Evolutionary conservation across 106 monocot genomes (phyloP), one percentile per base, ranked within the genome.

Genomic region (Allium cepa): DNA sequence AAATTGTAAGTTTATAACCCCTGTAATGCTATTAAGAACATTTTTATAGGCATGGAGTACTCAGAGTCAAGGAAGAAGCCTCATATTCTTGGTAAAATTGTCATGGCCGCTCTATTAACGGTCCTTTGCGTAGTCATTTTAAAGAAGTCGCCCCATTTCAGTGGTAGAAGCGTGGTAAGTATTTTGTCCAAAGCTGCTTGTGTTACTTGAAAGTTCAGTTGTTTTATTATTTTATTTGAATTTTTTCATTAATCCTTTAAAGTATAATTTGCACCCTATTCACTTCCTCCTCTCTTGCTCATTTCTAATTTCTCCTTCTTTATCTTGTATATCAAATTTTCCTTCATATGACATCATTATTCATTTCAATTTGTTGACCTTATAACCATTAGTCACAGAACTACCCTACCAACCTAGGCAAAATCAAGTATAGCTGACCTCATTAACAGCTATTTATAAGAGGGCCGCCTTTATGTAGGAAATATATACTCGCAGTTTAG

Each of bases 101-200:
- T 92, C 70, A 72, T 78, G 49, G 84, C 73, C 46, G 73, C 67
- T 73, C 14, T 86, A 49, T 79, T 96, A 47, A 92, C 84, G 9
- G 74, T 72, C 53, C 63, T 88, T 8, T 88, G 85, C 73, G 76
- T 92, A 81, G 69, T 88, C 68, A 74, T 88, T 51, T 60, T 96
- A 67, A 96, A 84, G 84, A 85, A 88, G 10, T 83, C 86, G n/a
- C 84, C 90, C 77, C 71, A 75, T 26, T 79, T 79, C 26, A 76
- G 71, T 51, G 73, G 73, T 27, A 74, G 69, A 57, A 84, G 80
- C 57, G 71, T 70, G 79, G 96, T 95, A 83, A 65, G 56, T 69
- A 53, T 67, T 83, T 27, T 67, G 26, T 12, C 12, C 10, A 67
- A 63, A 67, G 46, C 22, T 28, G 2, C 16, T 67, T 11, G 18